Evolutionary conservation across 2,329 filamentous ascomycete genomes (phyloP).

Genomic region (Piedraia hortae): DNA sequence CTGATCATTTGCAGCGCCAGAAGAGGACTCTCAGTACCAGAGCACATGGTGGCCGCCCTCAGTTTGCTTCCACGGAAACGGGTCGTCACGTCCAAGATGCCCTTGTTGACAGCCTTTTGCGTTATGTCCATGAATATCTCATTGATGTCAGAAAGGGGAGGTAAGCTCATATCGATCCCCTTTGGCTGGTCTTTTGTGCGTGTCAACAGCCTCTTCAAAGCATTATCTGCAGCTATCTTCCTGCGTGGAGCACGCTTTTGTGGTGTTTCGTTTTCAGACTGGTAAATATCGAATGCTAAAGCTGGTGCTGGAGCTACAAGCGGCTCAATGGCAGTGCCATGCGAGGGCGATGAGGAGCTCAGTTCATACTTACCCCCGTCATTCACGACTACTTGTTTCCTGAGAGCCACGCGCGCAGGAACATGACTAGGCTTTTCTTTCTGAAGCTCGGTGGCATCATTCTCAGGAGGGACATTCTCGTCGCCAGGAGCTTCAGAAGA

Average conservation of each 20-base stretch:
- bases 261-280: background rate
- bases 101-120: constrained; percentile 11
- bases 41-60: constrained; percentile 44
- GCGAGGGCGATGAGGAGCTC: too few species aligned
- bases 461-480: too few species aligned
- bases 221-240: background rate
- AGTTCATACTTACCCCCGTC: too few species aligned
- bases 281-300: too few species aligned
- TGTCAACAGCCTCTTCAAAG: background rate
- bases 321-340: too few species aligned
- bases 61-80: constrained; percentile 16
- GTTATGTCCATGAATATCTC: constrained; percentile 25
- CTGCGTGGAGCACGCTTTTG: background rate
- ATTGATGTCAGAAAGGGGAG: constrained; percentile 20
- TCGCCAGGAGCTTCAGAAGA: too few species aligned
- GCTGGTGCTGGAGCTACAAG: too few species aligned
- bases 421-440: too few species aligned
- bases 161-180: constrained; percentile 12
- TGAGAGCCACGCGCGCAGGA: too few species aligned
- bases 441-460: too few species aligned
- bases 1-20: constrained; percentile 32
- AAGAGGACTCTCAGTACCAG: constrained; percentile 49
- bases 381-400: too few species aligned
- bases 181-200: constrained; percentile 1
- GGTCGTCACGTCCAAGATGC: constrained; percentile 13